Base-by-base conservation (phyloP, 305 asterid genomes). In the Solanum chacoense region DNA sequence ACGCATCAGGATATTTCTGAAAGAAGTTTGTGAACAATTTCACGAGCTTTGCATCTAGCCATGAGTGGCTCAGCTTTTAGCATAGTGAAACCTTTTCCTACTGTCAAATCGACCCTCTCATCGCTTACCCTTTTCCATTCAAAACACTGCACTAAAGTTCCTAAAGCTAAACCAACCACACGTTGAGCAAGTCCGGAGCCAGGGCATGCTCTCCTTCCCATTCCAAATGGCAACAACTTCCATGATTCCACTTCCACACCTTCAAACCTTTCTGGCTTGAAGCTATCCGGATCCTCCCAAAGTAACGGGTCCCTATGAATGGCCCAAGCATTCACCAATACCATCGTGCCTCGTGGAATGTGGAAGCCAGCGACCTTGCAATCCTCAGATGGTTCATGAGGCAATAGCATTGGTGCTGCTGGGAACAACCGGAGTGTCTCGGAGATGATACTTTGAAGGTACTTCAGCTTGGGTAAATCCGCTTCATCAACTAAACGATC, bases 161-260 rank as follows among this genome's bases (percentile, higher is more conserved):
- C 94, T 55, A 92, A 32, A 11, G 92, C 80, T 80, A 91, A 79
- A 26, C 92, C 90, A 26, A 92, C 88, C 7, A 92, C 92, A 13
- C 90, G 88, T 50, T 90, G 91, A 20, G 90, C 92, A 18, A 92
- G 88, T 22, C 89, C 90, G 13, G 86, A 22, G 2, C 92, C 93
- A 0, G 94, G 94, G 65, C 93, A 92, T 1, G 91, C 89, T 85
- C 94, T 91, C 85, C 94, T 87, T 38, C 94, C 92, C 91, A 90
- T 87, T 16, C 93, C 92, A 71, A 92, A 92, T 1, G 92, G 88
- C 75, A 91, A 26, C 11, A 92, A 20, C 55, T 90, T 89, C 9
- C 59, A 28, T 16, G 89, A 29, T 45, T 89, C 90, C 34, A 72
- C 89, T 20, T 89, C 88, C 7, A 50, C 74, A 3, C 36, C 91